phyloP scores from a whole-genome alignment of 345 rosid genomes.

The Hibiscus syriacus region DNA sequence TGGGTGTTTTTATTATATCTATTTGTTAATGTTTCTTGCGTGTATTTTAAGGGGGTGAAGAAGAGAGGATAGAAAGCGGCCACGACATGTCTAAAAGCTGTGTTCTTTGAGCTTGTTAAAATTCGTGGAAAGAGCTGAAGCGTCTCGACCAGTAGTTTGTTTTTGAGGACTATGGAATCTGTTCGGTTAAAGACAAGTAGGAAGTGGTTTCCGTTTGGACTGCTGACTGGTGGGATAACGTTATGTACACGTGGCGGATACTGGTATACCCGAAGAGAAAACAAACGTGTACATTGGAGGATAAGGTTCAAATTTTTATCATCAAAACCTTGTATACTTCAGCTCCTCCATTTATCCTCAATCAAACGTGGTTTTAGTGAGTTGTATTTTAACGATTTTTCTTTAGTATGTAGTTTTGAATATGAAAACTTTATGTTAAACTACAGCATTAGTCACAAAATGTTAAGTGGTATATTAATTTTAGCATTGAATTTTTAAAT shows the following conservation, averaged over 20 bases:
- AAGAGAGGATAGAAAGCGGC: conserved; percentile 1
- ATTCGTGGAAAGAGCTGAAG: background rate
- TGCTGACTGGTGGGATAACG: background rate
- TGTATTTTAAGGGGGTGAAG: no score
- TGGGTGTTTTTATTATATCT: background rate
- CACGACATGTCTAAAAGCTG: conserved; percentile 3
- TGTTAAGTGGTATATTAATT: no score
- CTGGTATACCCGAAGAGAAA: background rate
- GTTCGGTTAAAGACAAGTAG: background rate
- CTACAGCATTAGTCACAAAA: no score
- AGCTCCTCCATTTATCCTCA: no score
- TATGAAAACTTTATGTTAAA: no score
- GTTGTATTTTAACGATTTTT: no score
- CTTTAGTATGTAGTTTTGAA: background rate
- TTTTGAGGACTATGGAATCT: background rate
- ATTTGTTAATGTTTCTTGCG: background rate
- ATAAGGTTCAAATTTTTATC: background rate
- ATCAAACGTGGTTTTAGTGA: no score
- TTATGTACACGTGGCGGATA: conserved; percentile 9
- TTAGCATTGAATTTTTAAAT: no score
- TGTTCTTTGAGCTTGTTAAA: background rate
- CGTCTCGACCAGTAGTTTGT: background rate
- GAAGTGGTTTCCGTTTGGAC: background rate
- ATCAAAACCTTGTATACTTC: background rate
- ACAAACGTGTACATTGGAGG: background rate